Evolutionary conservation across 2,329 filamentous ascomycete species (phyloP), one percentile per base, ranked within the genome.

Genomic region (Cryphonectria nitschkei): DNA sequence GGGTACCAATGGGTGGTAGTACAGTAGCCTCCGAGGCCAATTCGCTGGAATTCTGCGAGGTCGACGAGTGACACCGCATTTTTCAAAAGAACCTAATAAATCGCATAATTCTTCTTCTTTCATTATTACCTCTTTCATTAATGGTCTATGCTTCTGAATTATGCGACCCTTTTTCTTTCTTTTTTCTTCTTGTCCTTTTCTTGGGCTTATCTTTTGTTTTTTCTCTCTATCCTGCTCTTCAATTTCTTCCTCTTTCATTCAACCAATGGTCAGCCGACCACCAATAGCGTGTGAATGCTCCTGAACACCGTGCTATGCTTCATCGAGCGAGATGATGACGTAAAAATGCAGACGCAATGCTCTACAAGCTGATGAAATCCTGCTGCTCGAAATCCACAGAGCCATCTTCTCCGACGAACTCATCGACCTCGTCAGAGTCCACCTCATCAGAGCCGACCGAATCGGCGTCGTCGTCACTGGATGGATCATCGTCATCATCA

Each of bases 391-490:
- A 86, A 73, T 88, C 87, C 68, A 84, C 80, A 74, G 88, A 85
- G 70, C 87, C 86, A 72, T 87, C 85, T 69, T 85, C 83, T 50
- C 83, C 83, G 73, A 91, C 85, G 76, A 90, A 89, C 79, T 92
- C 89, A 77, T 91, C 90, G 71, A 91, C 85, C 73, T 88, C 89
- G 78, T 94, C 93, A 68, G 92, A 95, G 81, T 95, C 92, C 76
- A 93, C 87, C 79, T 95, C 93, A 79, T 95, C 91, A 78, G 90
- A 92, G 78, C 91, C 89, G 75, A 90, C 89, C 74, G 83, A 84
- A 73, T 90, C 86, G 67, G 87, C 86, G 74, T 92, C 92, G 74
- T 94, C 92, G 77, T 94, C 92, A 84, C 92, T 95, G 70, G 93
- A 94, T 65, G 93, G 76, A 77, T 96, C 93, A 77, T 86, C 90